These are phyloP conservation scores for Capronia epimyces DNA, from an alignment of 2,329 filamentous ascomycete genomes.

Conservation along the genomic window DNA sequence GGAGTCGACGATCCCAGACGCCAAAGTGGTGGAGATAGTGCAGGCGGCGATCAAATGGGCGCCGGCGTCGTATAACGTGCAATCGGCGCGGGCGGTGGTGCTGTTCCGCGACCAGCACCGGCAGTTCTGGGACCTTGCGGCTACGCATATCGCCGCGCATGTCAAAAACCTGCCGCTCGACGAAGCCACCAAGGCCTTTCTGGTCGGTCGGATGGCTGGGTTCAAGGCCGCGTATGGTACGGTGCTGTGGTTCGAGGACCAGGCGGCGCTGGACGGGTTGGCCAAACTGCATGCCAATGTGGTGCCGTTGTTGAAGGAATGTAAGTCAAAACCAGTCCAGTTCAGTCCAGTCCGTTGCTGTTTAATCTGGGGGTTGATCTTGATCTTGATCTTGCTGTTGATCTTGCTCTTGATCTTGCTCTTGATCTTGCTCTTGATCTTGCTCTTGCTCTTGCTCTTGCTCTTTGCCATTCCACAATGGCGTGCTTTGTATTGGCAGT, in stretches of 20 bases:
- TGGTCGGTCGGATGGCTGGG: conserved; percentile 13
- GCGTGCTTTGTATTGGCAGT: too few relatives aligned
- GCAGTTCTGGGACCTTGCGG: conserved; percentile 73
- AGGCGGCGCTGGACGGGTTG: conserved; percentile 58
- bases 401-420: too few relatives aligned
- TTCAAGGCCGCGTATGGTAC: conserved; percentile 62
- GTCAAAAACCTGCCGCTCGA: conserved; percentile 13
- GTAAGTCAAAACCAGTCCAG: conserved; percentile 9
- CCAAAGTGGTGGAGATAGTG: conserved; percentile 25
- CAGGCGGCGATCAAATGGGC: conserved; percentile 23
- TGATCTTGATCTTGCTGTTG: too few relatives aligned
- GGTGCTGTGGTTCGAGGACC: conserved; percentile 82
- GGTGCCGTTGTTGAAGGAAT: conserved; percentile 71
- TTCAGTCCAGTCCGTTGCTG: too few relatives aligned
- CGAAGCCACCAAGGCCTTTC: conserved; percentile 9
- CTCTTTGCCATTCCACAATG: too few relatives aligned
- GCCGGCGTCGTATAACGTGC: conserved; percentile 82
- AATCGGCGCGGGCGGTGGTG: conserved; percentile 72
- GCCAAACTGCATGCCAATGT: conserved; percentile 54
- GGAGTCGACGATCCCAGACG: conserved; percentile 21
- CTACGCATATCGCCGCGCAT: conserved; percentile 17
- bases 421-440: too few relatives aligned
- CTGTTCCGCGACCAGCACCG: conserved; percentile 78
- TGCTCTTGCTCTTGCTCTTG: too few relatives aligned
- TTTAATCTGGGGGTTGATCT: too few relatives aligned